Conservation (phyloP, 2,329 filamentous ascomycete species). For the Cladosporium halotolerans region DNA sequence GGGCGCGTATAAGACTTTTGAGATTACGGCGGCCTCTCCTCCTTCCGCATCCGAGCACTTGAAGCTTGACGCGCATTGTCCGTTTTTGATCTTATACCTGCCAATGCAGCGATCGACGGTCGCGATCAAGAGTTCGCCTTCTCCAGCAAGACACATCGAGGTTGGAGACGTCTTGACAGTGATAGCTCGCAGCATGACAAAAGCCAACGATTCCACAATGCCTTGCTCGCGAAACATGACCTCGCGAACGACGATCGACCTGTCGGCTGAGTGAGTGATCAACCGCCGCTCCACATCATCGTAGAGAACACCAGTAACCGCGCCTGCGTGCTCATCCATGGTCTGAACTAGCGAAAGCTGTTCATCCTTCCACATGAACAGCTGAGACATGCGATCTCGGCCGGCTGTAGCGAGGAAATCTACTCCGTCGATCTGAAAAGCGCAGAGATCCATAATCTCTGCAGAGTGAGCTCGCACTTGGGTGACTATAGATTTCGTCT, state of each 20-base stretch:
- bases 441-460: slow-evolving; percentile 75
- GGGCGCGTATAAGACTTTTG: slow-evolving; percentile 62
- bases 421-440: slow-evolving; percentile 57
- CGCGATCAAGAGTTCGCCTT: slow-evolving; percentile 52
- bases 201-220: slow-evolving; percentile 59
- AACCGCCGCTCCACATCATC: slow-evolving; percentile 56
- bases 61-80: slow-evolving; percentile 66
- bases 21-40: slow-evolving; percentile 74
- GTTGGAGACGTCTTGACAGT: slow-evolving; percentile 80
- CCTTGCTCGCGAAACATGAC: slow-evolving; percentile 62
- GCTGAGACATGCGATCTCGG: slow-evolving; percentile 83
- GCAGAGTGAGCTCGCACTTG: slow-evolving; percentile 80
- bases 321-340: slow-evolving; percentile 81
- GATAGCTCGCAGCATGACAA: slow-evolving; percentile 69
- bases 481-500: slow-evolving; percentile 55
- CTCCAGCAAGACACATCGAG: slow-evolving; percentile 70
- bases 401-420: slow-evolving; percentile 75
- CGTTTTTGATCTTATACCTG: slow-evolving; percentile 50
- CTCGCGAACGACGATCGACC: slow-evolving; percentile 78
- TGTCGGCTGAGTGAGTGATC: slow-evolving; percentile 81
- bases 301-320: slow-evolving; percentile 69
- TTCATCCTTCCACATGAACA: slow-evolving; percentile 59
- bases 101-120: slow-evolving; percentile 58
- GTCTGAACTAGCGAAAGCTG: slow-evolving; percentile 72
- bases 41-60: slow-evolving; percentile 76